Evolutionary conservation across 305 asterid genomes (phyloP).

Genomic region (Fraxinus ornus): DNA sequence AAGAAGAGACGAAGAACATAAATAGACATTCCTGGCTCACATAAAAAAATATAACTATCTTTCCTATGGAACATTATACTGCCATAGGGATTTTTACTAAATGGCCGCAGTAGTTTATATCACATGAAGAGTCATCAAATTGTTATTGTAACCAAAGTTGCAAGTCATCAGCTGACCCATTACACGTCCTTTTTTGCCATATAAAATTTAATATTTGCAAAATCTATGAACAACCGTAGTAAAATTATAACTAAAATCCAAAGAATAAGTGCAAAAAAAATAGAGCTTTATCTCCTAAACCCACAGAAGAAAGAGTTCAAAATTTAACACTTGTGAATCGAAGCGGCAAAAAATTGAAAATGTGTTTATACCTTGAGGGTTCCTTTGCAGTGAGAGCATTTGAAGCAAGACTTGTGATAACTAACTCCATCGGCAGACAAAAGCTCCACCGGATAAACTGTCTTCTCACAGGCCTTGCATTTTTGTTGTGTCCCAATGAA

Average conservation of each 20-base stretch:
- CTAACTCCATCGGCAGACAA: slow-evolving; percentile 88
- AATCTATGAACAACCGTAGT: not conserved
- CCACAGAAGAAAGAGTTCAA: not conserved
- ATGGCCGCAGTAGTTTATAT: not conserved
- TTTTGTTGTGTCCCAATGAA: slow-evolving; percentile 79
- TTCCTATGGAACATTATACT: not conserved
- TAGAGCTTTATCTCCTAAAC: not conserved
- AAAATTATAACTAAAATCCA: not conserved
- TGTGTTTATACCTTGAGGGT: slow-evolving; percentile 69
- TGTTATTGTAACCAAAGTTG: not conserved
- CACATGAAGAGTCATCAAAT: not conserved
- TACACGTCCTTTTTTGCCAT: not conserved
- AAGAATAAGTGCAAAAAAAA: not conserved
- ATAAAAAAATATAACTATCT: not conserved
- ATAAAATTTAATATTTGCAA: not conserved
- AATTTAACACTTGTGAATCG: not conserved
- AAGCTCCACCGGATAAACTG: slow-evolving; percentile 91
- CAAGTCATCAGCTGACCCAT: not conserved
- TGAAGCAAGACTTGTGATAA: slow-evolving; percentile 91
- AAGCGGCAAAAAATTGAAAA: not conserved
- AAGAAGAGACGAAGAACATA: slow-evolving; percentile 1
- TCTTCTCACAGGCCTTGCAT: slow-evolving; percentile 94
- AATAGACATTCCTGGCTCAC: not conserved
- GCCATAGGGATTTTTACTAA: not conserved
- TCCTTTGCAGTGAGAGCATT: slow-evolving; percentile 90